Conservation (phyloP, 495 filamentous ascomycete genomes). For the Aspergillus nidulans region DNA sequence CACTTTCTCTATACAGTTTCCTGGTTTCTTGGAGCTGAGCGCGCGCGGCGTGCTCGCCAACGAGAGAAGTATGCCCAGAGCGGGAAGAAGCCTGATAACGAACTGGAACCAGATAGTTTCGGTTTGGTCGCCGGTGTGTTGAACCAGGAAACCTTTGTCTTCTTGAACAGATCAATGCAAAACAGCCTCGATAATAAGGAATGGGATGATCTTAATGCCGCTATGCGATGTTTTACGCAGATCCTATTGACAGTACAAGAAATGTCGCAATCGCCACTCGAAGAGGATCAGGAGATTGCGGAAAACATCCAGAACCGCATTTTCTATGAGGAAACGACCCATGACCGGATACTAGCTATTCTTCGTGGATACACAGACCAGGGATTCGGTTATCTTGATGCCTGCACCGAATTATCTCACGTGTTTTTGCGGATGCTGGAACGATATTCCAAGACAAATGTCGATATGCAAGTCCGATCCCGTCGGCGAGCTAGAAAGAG, state of each 20-base stretch:
- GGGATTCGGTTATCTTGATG: slow-evolving; percentile 88
- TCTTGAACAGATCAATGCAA: slow-evolving; percentile 78
- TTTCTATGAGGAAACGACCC: slow-evolving; percentile 95
- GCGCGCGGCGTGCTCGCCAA: slow-evolving; percentile 60
- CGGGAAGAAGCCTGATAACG: slow-evolving; percentile 33
- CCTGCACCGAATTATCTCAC: slow-evolving; percentile 84
- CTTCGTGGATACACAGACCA: slow-evolving; percentile 84
- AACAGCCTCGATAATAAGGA: slow-evolving; percentile 71
- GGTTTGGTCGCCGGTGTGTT: slow-evolving; percentile 82
- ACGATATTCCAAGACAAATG: slow-evolving; percentile 88
- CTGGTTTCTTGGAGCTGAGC: slow-evolving; percentile 93
- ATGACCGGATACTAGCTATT: slow-evolving; percentile 78
- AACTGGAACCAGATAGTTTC: slow-evolving; percentile 69
- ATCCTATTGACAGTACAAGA: slow-evolving; percentile 88
- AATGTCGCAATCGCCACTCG: slow-evolving; percentile 77
- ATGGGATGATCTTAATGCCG: slow-evolving; percentile 81
- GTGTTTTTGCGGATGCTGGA: slow-evolving; percentile 92
- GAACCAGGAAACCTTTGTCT: slow-evolving; percentile 88
- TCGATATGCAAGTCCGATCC: slow-evolving; percentile 86
- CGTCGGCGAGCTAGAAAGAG: slow-evolving; percentile 63
- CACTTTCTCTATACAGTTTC: slow-evolving; percentile 92
- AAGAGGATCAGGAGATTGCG: slow-evolving; percentile 96
- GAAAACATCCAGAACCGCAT: slow-evolving; percentile 96
- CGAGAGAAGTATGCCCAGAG: slow-evolving; percentile 36
- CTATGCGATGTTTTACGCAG: slow-evolving; percentile 80